Percentiles rank a stretch among this genome's conserved stretches.
These are phyloP conservation scores for Diaporthe destruens DNA, from an alignment of 2,329 filamentous ascomycete species.

Conservation along the genomic window DNA sequence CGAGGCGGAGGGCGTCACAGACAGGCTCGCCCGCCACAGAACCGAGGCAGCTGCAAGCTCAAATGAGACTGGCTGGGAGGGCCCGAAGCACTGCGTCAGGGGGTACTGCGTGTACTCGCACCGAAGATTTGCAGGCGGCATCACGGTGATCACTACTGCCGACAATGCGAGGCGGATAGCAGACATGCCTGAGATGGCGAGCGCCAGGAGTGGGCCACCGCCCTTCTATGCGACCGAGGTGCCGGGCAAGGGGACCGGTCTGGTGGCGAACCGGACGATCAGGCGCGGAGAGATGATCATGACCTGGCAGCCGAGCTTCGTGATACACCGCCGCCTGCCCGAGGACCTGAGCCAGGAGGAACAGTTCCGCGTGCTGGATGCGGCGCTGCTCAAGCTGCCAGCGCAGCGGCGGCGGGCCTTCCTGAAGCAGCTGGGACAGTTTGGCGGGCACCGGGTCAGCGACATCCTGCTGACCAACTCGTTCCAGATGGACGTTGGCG, in stretches of 20 bases:
- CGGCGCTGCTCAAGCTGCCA: constrained; percentile 44
- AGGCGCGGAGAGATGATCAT: constrained; percentile 45
- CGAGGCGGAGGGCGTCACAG: not conserved
- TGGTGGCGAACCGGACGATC: constrained; percentile 44
- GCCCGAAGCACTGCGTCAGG: constrained; percentile 40
- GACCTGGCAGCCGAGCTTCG: constrained; percentile 44
- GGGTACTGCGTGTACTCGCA: constrained; percentile 44
- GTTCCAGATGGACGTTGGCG: constrained; percentile 44
- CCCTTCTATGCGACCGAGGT: constrained; percentile 40
- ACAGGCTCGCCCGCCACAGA: not conserved
- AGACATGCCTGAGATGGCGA: constrained; percentile 31
- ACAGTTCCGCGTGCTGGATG: constrained; percentile 43
- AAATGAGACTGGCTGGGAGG: constrained; percentile 35
- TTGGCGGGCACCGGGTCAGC: constrained; percentile 45
- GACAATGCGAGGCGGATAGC: constrained; percentile 38
- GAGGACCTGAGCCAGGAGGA: constrained; percentile 44
- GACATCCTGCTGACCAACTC: constrained; percentile 48
- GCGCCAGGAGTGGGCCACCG: constrained; percentile 4
- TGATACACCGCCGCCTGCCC: constrained; percentile 45
- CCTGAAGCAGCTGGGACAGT: constrained; percentile 43
- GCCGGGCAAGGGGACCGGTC: constrained; percentile 45
- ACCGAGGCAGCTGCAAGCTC: constrained; percentile 3
- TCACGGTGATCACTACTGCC: constrained; percentile 43
- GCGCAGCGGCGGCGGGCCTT: constrained; percentile 42
- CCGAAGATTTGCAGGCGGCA: constrained; percentile 40